These are phyloP conservation scores for Trametes sp. DNA, from an alignment of 1,284 basidiomycete species.

Conservation along the genomic window DNA sequence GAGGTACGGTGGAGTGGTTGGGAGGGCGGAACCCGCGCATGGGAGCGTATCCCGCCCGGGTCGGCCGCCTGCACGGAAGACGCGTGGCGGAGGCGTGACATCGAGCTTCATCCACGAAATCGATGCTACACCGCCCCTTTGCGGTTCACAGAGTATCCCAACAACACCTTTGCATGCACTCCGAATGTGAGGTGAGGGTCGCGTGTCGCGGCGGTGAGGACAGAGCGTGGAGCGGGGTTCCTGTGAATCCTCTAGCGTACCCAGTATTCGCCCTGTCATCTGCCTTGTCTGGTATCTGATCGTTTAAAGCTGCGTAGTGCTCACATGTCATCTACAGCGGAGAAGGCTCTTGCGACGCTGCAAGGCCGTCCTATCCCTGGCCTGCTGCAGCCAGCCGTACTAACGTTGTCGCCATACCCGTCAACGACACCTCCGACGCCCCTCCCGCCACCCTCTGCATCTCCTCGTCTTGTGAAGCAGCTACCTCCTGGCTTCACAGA, in stretches of 20 bases:
- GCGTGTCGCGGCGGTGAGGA: not conserved
- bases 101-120: not conserved
- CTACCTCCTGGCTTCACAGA: constrained; percentile 73
- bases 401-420: constrained; percentile 79
- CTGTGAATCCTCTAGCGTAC: too few relatives aligned
- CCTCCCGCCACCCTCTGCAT: constrained; percentile 74
- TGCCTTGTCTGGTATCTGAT: too few relatives aligned
- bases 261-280: too few relatives aligned
- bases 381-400: constrained; percentile 58
- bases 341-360: constrained; percentile 86
- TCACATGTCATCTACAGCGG: constrained; percentile 57
- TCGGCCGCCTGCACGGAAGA: constrained; percentile 2
- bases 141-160: too few relatives aligned
- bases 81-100: not conserved
- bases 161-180: too few relatives aligned
- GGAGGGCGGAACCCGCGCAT: not conserved
- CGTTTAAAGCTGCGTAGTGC: too few relatives aligned
- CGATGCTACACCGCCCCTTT: not conserved
- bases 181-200: not conserved
- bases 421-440: constrained; percentile 73
- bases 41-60: not conserved
- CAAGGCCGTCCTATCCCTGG: constrained; percentile 75
- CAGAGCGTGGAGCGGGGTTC: too few relatives aligned
- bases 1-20: not conserved
- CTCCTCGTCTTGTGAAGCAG: constrained; percentile 81